phyloP scores from a whole-genome alignment of 306 rosid genomes.

The Fagus crenata region DNA sequence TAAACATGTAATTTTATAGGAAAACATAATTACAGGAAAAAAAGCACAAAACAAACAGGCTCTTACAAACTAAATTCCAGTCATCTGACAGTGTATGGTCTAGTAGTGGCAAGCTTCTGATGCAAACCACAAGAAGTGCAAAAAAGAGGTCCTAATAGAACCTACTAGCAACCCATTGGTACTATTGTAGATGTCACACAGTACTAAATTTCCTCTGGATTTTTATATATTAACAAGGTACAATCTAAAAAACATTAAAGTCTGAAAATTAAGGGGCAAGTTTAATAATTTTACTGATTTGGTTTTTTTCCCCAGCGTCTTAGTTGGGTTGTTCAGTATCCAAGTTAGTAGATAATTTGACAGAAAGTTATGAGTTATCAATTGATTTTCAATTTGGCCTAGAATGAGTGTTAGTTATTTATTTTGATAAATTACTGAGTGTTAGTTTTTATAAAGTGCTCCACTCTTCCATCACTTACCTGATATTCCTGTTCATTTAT shows the following conservation, averaged over 20 bases:
- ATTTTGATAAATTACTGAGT: no score
- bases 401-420: no score
- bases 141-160: not conserved
- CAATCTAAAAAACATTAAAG: no score
- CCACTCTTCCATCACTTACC: slow-evolving; percentile 3
- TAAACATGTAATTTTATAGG: no score
- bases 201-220: no score
- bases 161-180: no score
- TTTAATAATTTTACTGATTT: not conserved
- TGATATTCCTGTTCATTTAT: not conserved
- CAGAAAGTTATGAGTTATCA: not conserved
- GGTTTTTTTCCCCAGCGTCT: not conserved
- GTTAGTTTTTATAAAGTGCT: not conserved
- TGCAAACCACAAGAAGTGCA: not conserved
- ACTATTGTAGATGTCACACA: no score
- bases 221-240: no score
- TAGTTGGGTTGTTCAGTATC: not conserved
- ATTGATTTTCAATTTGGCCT: not conserved
- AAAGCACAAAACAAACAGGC: not conserved
- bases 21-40: not conserved
- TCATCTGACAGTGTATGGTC: not conserved
- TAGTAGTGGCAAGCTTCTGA: not conserved
- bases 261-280: no score
- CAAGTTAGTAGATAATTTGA: not conserved
- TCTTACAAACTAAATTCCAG: not conserved